phyloP scores from a whole-genome alignment of 768 basidiomycete species.

The Lactarius hatsudake region DNA sequence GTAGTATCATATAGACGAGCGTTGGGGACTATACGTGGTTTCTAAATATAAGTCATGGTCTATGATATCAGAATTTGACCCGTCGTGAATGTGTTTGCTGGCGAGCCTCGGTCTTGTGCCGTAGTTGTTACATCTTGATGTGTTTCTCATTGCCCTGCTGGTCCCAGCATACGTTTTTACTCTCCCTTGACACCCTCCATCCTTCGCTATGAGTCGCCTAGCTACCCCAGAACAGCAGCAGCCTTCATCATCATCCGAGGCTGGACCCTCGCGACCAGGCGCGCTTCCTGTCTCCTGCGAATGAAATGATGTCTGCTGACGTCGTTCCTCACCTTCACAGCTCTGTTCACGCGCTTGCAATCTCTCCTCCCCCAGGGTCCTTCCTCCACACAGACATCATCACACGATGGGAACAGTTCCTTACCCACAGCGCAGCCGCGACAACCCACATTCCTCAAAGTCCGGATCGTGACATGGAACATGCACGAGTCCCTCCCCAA shows the following conservation, averaged over 20 bases:
- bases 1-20: background rate
- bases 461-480: slow-evolving; percentile 76
- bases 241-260: slow-evolving; percentile 5
- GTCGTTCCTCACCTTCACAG: slow-evolving; percentile 12
- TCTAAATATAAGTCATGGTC: background rate
- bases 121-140: slow-evolving; percentile 14
- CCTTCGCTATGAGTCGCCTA: slow-evolving; percentile 6
- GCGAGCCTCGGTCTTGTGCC: background rate
- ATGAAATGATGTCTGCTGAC: background rate
- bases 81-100: background rate
- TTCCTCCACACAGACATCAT: slow-evolving; percentile 28
- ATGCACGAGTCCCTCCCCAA: slow-evolving; percentile 84
- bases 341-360: slow-evolving; percentile 50
- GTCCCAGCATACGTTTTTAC: background rate
- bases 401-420: slow-evolving; percentile 29
- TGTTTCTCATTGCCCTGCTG: slow-evolving; percentile 2
- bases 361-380: slow-evolving; percentile 44
- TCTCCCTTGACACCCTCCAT: background rate
- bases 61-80: background rate
- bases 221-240: background rate
- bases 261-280: slow-evolving; percentile 23
- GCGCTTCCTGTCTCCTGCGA: slow-evolving; percentile 10
- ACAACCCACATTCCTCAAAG: slow-evolving; percentile 52
- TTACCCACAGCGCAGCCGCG: slow-evolving; percentile 28
- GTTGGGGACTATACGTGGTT: background rate